phyloP scores from a whole-genome alignment of 2,329 filamentous ascomycete genomes.

The Paecilomyces sp. region DNA sequence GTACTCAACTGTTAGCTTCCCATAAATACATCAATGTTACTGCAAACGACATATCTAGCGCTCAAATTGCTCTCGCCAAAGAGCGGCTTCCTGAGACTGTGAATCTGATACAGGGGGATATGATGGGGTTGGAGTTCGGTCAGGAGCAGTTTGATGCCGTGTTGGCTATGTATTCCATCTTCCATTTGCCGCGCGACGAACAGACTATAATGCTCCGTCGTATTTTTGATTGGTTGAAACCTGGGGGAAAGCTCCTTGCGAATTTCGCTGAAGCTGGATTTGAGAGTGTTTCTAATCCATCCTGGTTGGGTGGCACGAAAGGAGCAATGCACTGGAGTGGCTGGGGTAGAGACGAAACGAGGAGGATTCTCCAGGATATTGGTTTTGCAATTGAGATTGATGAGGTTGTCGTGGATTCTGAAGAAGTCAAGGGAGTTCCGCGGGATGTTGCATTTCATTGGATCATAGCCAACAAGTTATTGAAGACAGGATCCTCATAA shows the following conservation, averaged over 20 bases:
- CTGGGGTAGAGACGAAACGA: conserved; percentile 28
- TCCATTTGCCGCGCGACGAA: conserved; percentile 48
- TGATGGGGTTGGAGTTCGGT: conserved; percentile 32
- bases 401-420: conserved; percentile 15
- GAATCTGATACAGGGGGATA: conserved; percentile 32
- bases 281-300: conserved; percentile 7
- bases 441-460: conserved; percentile 10
- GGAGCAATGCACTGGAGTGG: conserved; percentile 35
- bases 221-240: conserved; percentile 44
- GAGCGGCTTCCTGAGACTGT: conserved; percentile 14
- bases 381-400: conserved; percentile 15
- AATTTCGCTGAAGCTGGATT: conserved; percentile 35
- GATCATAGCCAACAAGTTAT: background rate
- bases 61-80: conserved; percentile 31
- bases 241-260: conserved; percentile 44
- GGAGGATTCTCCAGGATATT: conserved; percentile 14
- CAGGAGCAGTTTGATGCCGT: conserved; percentile 40
- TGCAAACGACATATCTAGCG: conserved; percentile 37
- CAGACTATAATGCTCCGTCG: conserved; percentile 41
- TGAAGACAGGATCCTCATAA: too few species aligned
- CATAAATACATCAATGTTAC: conserved; percentile 20
- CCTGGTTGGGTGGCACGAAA: conserved; percentile 26
- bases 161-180: conserved; percentile 48
- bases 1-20: conserved; percentile 15
- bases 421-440: conserved; percentile 10